Evolutionary conservation across 495 filamentous ascomycete genomes (phyloP).

Genomic region (Podospora pseudocomata): DNA sequence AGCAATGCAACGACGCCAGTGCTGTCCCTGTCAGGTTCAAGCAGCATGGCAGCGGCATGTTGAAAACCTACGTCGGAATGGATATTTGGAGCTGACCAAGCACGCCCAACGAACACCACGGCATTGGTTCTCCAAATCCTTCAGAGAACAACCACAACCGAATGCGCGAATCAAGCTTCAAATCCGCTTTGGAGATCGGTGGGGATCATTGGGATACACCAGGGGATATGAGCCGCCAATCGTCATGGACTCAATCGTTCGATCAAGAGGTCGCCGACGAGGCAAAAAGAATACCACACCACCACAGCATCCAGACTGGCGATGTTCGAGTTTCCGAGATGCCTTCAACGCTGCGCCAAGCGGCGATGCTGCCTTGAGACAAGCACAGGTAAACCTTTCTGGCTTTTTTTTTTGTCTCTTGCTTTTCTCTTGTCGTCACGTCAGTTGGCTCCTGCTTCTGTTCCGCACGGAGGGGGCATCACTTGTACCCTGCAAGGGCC

Average conservation of each 20-base stretch:
- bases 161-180: background rate
- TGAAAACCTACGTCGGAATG: no score
- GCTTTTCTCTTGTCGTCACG: background rate
- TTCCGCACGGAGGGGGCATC: background rate
- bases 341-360: background rate
- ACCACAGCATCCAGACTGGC: background rate
- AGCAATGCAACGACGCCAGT: background rate
- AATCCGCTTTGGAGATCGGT: background rate
- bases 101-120: no score
- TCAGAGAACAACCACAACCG: background rate
- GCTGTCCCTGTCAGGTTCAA: background rate
- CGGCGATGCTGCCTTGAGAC: slow-evolving; percentile 1
- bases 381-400: background rate
- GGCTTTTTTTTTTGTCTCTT: background rate
- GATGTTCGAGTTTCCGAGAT: background rate
- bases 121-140: background rate
- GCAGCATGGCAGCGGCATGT: background rate
- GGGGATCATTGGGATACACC: background rate
- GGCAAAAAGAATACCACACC: background rate
- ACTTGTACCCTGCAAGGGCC: slow-evolving; percentile 1
- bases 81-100: background rate
- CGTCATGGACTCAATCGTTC: background rate
- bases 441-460: background rate
- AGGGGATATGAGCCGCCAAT: background rate
- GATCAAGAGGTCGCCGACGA: background rate